Evolutionary conservation across 441 rosid genomes (phyloP).

Genomic region (Biscutella laevigata): DNA sequence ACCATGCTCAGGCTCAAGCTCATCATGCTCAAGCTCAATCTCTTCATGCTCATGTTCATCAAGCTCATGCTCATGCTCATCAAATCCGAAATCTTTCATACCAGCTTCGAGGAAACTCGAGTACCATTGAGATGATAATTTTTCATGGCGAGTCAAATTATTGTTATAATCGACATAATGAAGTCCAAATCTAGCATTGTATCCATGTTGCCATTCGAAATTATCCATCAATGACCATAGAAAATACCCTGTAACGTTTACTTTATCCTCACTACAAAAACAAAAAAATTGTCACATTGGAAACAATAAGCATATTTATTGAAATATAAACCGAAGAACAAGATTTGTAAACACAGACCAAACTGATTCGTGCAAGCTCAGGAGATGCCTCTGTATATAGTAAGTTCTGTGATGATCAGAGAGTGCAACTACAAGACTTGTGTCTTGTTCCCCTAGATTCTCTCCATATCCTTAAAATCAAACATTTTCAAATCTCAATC

Average conservation of each 20-base stretch:
- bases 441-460: slow-evolving; percentile 23
- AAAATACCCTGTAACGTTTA: slow-evolving; percentile 26
- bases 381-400: slow-evolving; percentile 25
- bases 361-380: slow-evolving; percentile 22
- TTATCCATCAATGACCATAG: slow-evolving; percentile 28
- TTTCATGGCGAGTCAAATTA: slow-evolving; percentile 24
- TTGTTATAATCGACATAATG: slow-evolving; percentile 19
- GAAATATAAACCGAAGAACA: neutral
- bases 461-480: slow-evolving; percentile 26
- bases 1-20: slow-evolving; percentile 25
- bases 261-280: slow-evolving; percentile 17
- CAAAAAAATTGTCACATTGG: neutral
- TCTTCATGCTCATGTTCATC: no score
- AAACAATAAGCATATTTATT: neutral
- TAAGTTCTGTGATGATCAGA: slow-evolving; percentile 21
- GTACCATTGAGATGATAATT: slow-evolving; percentile 20
- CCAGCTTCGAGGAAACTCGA: slow-evolving; percentile 17
- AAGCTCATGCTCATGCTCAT: no score
- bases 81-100: slow-evolving; percentile 3
- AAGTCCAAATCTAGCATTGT: slow-evolving; percentile 18
- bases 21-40: no score
- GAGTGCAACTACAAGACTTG: slow-evolving; percentile 16
- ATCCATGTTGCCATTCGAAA: slow-evolving; percentile 24
- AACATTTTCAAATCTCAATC: neutral
- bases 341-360: slow-evolving; percentile 16